These are phyloP conservation scores for Aspergillus unguis DNA, from an alignment of 2,329 filamentous ascomycete species.

Conservation along the genomic window DNA sequence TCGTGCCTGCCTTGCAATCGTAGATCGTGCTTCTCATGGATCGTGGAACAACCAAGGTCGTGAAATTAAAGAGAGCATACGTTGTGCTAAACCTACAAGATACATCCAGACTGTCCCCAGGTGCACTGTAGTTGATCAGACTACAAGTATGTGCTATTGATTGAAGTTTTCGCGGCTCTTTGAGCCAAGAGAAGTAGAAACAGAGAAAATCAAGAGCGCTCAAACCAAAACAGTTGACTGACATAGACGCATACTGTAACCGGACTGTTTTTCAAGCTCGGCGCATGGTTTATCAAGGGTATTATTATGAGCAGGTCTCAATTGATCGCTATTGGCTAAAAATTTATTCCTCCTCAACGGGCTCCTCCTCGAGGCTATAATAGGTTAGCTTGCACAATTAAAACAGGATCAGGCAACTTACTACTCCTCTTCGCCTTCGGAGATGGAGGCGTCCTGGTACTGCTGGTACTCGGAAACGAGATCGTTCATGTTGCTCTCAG, in stretches of 20 bases:
- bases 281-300: conserved; percentile 34
- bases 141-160: conserved; percentile 30
- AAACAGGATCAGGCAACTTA: conserved; percentile 30
- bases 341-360: conserved; percentile 67
- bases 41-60: no score
- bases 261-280: conserved; percentile 19
- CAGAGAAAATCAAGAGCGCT: conserved; percentile 35
- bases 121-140: conserved; percentile 23
- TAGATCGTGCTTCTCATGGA: no score
- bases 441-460: conserved; percentile 98
- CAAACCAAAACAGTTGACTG: conserved; percentile 34
- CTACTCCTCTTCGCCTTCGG: conserved; percentile 95
- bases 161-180: conserved; percentile 18
- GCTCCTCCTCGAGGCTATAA: conserved; percentile 68
- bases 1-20: no score
- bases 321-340: conserved; percentile 18
- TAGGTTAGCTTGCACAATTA: conserved; percentile 18
- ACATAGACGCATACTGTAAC: conserved; percentile 20
- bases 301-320: conserved; percentile 37
- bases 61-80: no score
- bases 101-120: background rate
- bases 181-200: conserved; percentile 28
- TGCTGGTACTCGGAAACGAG: conserved; percentile 99
- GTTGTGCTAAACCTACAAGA: background rate
- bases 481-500: conserved; percentile 99